phyloP scores from a whole-genome alignment of 305 asterid genomes.

The Withania somnifera region DNA sequence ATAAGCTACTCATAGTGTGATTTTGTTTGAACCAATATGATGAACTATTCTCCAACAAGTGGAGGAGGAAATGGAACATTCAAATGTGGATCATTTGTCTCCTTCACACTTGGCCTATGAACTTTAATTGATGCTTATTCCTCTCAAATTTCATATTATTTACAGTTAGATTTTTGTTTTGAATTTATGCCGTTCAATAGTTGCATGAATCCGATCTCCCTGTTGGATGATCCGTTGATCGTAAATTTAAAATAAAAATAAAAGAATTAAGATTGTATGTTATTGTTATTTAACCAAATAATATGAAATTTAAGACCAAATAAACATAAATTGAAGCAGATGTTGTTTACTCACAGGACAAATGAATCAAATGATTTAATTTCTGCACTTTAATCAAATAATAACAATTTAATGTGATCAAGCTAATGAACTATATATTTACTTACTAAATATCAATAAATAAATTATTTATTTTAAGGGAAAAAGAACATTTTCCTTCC shows the following conservation, averaged over 20 bases:
- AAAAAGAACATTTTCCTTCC: neutral
- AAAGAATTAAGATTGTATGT: neutral
- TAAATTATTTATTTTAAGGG: too few relatives aligned
- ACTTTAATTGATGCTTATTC: neutral
- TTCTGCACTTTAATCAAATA: too few relatives aligned
- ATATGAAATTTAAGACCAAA: too few relatives aligned
- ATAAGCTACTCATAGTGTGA: neutral
- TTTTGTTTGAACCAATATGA: neutral
- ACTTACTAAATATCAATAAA: too few relatives aligned
- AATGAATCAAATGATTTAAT: neutral
- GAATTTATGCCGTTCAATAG: neutral
- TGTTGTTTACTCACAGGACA: too few relatives aligned
- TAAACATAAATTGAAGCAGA: too few relatives aligned
- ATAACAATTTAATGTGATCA: too few relatives aligned
- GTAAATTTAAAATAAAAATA: too few relatives aligned
- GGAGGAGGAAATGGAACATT: neutral
- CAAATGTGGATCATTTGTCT: neutral
- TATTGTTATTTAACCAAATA: too few relatives aligned
- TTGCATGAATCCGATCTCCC: neutral
- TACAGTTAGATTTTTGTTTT: neutral
- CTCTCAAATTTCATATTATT: neutral
- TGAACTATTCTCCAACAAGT: neutral
- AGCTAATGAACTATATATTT: too few relatives aligned
- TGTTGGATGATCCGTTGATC: neutral
- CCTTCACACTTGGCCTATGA: neutral